Evolutionary conservation across 2,329 filamentous ascomycete genomes (phyloP), one percentile per base, ranked within the genome.

Genomic region (Scolecobasidium constrictum): DNA sequence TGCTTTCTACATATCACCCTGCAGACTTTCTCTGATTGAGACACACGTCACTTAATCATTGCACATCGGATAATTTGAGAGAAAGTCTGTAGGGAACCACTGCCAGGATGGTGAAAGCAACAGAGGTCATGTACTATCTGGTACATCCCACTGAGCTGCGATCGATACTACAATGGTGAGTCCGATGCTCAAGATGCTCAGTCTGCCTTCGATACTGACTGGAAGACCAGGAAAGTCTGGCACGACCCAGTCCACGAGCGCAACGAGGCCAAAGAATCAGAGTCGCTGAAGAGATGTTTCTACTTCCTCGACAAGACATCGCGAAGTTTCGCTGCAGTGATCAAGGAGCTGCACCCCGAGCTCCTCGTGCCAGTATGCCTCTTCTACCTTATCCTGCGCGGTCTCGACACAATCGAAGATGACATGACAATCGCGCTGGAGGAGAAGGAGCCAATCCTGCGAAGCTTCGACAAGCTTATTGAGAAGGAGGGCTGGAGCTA

Each of bases 361-460:
- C 78, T 98, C 22, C 77, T 96, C 26, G 77, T 95, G 33, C 87
- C 92, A 18, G 75, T 96, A 36, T 79, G 81, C 44, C 71, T 96
- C 7, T 98, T 98, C 73, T 98, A 98, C 68, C 77, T 98, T 20
- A 77, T 86, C 42, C 73, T 98, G 43, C 85, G 92, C 47, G 92
- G 86, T 37, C 75, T 98, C 40, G 92, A 98, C 63, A 98, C 92
- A n/a, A 85, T 98, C 47, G 92, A 98, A 66, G 92, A 98, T 70
- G 92, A 98, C 64, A 96, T 95, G 79, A 94, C 87, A 4, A 81
- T 98, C 47, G 71, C 82, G 3, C 67, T 90, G 31, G 73, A 76
- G 50, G 80, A 75, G 56, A 98, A 98, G 68, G 83, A 93, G 57
- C 86, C 87, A 2, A 65, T 95, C 44, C 70, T 98, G 47, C 78